phyloP scores from a whole-genome alignment of 2,329 filamentous ascomycete genomes.

The Sporothrix brunneoviolacea region DNA sequence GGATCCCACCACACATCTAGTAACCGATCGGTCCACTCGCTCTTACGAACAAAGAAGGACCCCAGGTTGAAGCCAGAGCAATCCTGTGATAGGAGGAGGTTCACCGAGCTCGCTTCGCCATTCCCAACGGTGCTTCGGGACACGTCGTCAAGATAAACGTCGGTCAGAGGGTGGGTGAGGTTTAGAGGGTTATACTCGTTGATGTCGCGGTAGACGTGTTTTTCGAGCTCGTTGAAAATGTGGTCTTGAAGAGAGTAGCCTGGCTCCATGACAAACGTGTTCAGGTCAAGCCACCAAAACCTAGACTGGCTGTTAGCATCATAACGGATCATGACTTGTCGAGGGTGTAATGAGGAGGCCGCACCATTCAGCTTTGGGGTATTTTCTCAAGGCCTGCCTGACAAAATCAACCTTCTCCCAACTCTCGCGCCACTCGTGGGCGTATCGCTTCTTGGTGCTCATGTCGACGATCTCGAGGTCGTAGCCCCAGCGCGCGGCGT shows the following conservation, averaged over 20 bases:
- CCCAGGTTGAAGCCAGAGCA: slow-evolving; percentile 95
- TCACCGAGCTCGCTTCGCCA: slow-evolving; percentile 68
- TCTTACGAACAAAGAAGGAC: slow-evolving; percentile 84
- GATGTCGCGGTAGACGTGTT: slow-evolving; percentile 85
- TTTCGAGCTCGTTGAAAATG: slow-evolving; percentile 73
- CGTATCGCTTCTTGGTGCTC: slow-evolving; percentile 97
- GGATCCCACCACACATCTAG: slow-evolving; percentile 99
- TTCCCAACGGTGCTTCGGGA: slow-evolving; percentile 71
- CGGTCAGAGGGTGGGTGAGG: slow-evolving; percentile 73
- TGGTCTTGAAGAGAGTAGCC: slow-evolving; percentile 83
- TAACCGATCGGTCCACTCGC: slow-evolving; percentile 81
- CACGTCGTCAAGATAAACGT: slow-evolving; percentile 67
- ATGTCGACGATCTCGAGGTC: slow-evolving; percentile 95
- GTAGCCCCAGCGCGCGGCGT: slow-evolving; percentile 84
- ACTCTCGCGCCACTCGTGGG: slow-evolving; percentile 97
- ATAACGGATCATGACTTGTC: no score
- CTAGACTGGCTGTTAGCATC: slow-evolving; percentile 41
- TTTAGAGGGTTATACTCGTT: slow-evolving; percentile 94
- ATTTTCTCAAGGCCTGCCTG: slow-evolving; percentile 81
- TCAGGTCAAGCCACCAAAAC: slow-evolving; percentile 99
- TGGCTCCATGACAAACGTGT: slow-evolving; percentile 97
- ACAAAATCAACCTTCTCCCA: slow-evolving; percentile 99
- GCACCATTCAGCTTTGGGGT: slow-evolving; percentile 93
- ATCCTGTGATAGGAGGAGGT: slow-evolving; percentile 85
- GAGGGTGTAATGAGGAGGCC: not conserved